Evolutionary conservation across 371 early-diverging fungal species (phyloP), one percentile per base, ranked within the genome.

Genomic region (Nosema muscidifuracis): DNA sequence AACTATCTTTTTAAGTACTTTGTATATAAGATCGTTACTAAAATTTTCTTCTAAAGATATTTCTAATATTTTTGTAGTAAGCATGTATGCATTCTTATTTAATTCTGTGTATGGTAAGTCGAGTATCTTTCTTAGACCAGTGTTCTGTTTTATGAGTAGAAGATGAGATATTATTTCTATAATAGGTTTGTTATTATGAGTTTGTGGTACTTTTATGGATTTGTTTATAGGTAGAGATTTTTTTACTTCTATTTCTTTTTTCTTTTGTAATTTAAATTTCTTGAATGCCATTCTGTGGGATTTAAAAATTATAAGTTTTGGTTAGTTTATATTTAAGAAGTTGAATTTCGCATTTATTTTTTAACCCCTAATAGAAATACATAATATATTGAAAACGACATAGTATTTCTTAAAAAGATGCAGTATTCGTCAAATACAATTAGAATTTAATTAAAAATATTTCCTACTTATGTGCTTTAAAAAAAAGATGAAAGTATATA

Each of bases 11-110:
- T 47, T 47, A 10, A 47, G n/a, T 47, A 47, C n/a, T 47, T 47
- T 47, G n/a, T 10, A 47, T 10, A 4, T 10, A 10, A 47, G n/a
- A 13, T 47, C 47, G n/a, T 47, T 47, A n/a, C 47, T 47, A 20
- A 12, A 47, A 47, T 47, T 47, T 10, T 47, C 47, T 47, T 47
- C n/a, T n/a, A 47, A 20, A 47, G 10, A 12, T 12, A 47, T 20
- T 47, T 47, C 47, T 47, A 47, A 47, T 47, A 47, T n/a, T 47
- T 47, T 47, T 10, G 47, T 10, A 47, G 47, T 47, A 3, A 47
- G n/a, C 4, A 47, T 47, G n/a, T 47, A 47, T 12, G n/a, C n/a
- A 47, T 47, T 47, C n/a, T 20, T 47, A 20, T 13, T 6, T 12
- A 47, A 12, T 12, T 10, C 20, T 4, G 13, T 4, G 3, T 13